Base-by-base conservation (phyloP, 1,284 basidiomycete genomes). In the Moesziomyces globuligerus region DNA sequence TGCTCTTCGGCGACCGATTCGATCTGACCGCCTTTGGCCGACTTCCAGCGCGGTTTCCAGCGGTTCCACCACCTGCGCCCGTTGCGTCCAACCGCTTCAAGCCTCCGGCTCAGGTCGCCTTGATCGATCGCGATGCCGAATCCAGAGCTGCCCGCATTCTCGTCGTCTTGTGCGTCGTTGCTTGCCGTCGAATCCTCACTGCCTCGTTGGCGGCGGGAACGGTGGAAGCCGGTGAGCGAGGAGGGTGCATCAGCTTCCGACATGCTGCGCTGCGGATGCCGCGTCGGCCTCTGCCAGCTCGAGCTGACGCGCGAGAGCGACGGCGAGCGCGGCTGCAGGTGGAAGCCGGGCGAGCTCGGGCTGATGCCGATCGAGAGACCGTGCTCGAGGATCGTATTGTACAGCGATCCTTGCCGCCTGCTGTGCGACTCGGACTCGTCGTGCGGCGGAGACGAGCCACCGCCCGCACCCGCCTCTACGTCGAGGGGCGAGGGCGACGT, bases 331-430 rank as follows among this genome's bases (percentile, higher is more conserved):
- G 73, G 60, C 44, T 72, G 64, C 24, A 81, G 62, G 36, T 80
- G 70, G 65, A 81, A 81, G 1, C 80, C 80, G 1, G 80, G 80
- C 26, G 77, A 79, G 47, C 71, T 73, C 1, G 79, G 77, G n/a
- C 72, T 73, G 32, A 81, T 58, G 11, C 80, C 80, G 21, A 81
- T 76, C 26, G 69, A 74, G 6, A 81, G 55, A 5, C 80, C 80
- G 24, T 79, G 75, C 42, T 78, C 72, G 11, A 80, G 54, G 28
- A 81, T 58, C 3, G 74, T 66, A 20, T 65, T 55, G 62, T 76
- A 76, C 38, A 74, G 34, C 40, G 56, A 64, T 4, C 50, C 39
- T n/a, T 48, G 47, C 11, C 59, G 36, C 29, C 44, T 40, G 18
- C 41, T 21, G 23, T 40, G 26, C 5, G 21, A 38, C 10, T 61